A percentile compares a stretch with the other conserved stretches of the same genome.
phyloP scores from a whole-genome alignment of 495 filamentous ascomycete species.

The Trichoderma gamsii region DNA sequence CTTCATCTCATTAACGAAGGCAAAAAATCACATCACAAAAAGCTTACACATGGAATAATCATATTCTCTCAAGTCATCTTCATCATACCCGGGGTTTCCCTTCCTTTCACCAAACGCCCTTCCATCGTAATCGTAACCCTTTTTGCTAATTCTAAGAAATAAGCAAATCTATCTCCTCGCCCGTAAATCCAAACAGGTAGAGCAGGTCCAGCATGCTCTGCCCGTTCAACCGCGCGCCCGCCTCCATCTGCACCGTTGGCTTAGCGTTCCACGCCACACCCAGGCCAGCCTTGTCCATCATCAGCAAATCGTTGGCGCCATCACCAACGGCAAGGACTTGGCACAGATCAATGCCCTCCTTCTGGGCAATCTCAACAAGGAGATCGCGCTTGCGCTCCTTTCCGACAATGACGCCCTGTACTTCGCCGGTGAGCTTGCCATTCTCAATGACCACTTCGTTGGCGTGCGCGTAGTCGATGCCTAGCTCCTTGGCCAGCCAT shows the following conservation, averaged over 20 bases:
- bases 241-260: constrained; percentile 80
- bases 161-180: constrained; percentile 56
- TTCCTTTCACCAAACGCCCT: neutral
- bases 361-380: constrained; percentile 66
- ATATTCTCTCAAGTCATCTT: neutral
- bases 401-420: constrained; percentile 74
- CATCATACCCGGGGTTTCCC: neutral
- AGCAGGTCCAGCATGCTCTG: constrained; percentile 73
- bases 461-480: constrained; percentile 78
- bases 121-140: neutral
- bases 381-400: constrained; percentile 71
- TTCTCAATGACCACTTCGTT: constrained; percentile 71
- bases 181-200: constrained; percentile 72
- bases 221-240: constrained; percentile 74
- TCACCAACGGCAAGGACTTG: constrained; percentile 86
- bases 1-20: too few species aligned
- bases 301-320: constrained; percentile 89
- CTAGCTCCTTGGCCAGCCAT: constrained; percentile 74
- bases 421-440: constrained; percentile 70
- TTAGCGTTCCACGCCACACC: constrained; percentile 95
- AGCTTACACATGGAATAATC: too few species aligned
- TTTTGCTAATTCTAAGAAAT: constrained; percentile 19
- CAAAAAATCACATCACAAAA: too few species aligned
- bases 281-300: constrained; percentile 83
- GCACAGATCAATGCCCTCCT: constrained; percentile 63